Base-by-base conservation (phyloP, 164 flowering plant genomes). In the Berberis thunbergii region DNA sequence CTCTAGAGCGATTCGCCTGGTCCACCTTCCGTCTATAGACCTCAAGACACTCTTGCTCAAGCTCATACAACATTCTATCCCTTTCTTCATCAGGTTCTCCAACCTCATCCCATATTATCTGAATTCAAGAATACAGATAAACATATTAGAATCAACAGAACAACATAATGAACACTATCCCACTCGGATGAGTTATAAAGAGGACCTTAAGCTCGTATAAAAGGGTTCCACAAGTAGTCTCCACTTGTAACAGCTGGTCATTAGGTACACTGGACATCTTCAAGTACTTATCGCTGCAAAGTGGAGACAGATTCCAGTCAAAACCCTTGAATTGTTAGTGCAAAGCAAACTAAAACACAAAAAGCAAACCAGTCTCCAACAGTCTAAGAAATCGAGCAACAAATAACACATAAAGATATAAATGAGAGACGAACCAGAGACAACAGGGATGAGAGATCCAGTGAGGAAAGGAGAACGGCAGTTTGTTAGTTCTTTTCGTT, bases 21-120 rank as follows among this genome's bases (percentile, higher is more conserved):
- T 86, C 89, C 46, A 91, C 88, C 69, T 81, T 88, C 64, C 81
- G 81, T 71, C 79, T 77, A 64, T 88, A 91, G 13, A 78, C 85
- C 52, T 81, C 87, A 6, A 91, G 64, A 69, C 97, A 91, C 74
- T 83, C 86, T 75, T 77, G 79, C 74, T 91, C 95, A 61, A 91
- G 74, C 60, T 86, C 84, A 49, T 72, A 64, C 8, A 91, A 68
- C 86, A 80, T 78, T 54, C 63, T 74, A 67, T 91, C 91, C 74
- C 83, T 84, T 45, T 84, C 82, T 49, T 40, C 61, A n/a, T 80
- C 84, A 44, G 84, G 3, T 69, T 86, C 91, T 43, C 97, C 97
- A 64, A 90, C 79, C 76, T 90, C 97, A 82, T 86, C 82, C 97
- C 97, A 90, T 67, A 90, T 84, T 69, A 69, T 77, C 95, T 87